These are phyloP conservation scores for Pythium scleroteichum DNA, from an alignment of 352 stramenopile species.

Conservation along the genomic window DNA sequence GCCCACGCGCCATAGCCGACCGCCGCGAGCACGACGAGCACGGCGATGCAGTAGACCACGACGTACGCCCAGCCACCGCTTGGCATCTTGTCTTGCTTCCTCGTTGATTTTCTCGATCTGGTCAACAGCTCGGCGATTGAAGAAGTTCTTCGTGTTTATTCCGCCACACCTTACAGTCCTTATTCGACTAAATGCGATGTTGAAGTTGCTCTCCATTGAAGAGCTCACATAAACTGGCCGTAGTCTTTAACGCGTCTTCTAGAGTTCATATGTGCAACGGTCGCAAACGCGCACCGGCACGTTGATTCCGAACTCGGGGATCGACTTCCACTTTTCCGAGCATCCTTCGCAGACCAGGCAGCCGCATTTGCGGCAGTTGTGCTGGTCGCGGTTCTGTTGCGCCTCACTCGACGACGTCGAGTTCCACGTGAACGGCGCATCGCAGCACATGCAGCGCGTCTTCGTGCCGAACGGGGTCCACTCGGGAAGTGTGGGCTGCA, in stretches of 20 bases:
- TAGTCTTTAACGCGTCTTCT: conserved; percentile 11
- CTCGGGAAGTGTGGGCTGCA: conserved; percentile 51
- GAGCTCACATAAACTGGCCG: background rate
- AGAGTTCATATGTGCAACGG: conserved; percentile 83
- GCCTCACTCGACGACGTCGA: conserved; percentile 88
- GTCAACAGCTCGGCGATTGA: no score
- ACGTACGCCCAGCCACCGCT: conserved; percentile 23
- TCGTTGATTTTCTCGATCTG: conserved; percentile 5
- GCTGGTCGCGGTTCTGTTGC: conserved; percentile 88
- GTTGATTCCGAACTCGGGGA: conserved; percentile 86
- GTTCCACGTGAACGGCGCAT: conserved; percentile 89
- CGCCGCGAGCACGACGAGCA: conserved; percentile 31
- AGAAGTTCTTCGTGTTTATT: conserved; percentile 14
- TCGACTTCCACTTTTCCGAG: conserved; percentile 82
- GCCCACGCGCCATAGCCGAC: conserved; percentile 33
- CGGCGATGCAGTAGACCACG: conserved; percentile 30
- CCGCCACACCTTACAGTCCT: background rate
- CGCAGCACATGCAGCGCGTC: conserved; percentile 87
- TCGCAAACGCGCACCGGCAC: conserved; percentile 84
- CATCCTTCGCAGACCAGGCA: conserved; percentile 84
- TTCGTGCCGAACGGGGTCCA: conserved; percentile 85
- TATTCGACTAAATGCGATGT: conserved; percentile 22
- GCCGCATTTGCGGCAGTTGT: conserved; percentile 87
- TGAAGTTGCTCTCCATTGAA: conserved; percentile 21
- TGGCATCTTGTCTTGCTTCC: conserved; percentile 2